Conservation (phyloP, 495 filamentous ascomycete genomes). For the Daldinia childiae region DNA sequence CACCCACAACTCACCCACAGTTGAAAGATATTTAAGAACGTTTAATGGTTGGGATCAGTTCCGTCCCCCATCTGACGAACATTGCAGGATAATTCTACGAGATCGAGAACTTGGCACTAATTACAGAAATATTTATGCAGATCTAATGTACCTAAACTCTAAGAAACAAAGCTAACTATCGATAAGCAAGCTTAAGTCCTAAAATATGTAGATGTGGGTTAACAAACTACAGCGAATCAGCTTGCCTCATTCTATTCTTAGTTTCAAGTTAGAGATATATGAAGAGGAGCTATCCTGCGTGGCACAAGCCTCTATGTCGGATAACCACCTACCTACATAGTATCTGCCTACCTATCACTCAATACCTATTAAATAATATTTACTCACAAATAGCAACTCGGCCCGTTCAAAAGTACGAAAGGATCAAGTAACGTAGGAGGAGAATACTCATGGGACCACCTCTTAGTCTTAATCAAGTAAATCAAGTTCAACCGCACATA, state of each 20-base stretch:
- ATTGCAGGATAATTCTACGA: constrained; percentile 1
- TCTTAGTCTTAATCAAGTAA: neutral
- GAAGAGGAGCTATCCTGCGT: neutral
- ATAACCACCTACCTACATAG: neutral
- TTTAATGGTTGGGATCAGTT: constrained; percentile 4
- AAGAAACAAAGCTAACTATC: neutral
- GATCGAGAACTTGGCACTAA: neutral
- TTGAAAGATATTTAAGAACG: neutral
- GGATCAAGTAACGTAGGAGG: neutral
- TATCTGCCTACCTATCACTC: neutral
- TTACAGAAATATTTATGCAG: neutral
- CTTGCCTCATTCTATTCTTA: constrained; percentile 2
- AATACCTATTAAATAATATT: neutral
- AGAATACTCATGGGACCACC: neutral
- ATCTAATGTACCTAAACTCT: neutral
- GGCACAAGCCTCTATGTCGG: neutral
- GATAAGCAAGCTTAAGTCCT: neutral
- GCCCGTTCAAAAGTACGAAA: neutral
- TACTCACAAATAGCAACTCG: neutral
- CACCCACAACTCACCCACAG: constrained; percentile 4
- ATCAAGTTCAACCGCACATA: constrained; percentile 3
- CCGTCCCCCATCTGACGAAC: neutral
- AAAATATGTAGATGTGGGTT: neutral
- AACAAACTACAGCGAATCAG: constrained; percentile 5
- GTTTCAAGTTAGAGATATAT: constrained; percentile 8